These are phyloP conservation scores for Gaeumannomyces sp. DNA, from an alignment of 2,329 filamentous ascomycete genomes.

Conservation along the genomic window DNA sequence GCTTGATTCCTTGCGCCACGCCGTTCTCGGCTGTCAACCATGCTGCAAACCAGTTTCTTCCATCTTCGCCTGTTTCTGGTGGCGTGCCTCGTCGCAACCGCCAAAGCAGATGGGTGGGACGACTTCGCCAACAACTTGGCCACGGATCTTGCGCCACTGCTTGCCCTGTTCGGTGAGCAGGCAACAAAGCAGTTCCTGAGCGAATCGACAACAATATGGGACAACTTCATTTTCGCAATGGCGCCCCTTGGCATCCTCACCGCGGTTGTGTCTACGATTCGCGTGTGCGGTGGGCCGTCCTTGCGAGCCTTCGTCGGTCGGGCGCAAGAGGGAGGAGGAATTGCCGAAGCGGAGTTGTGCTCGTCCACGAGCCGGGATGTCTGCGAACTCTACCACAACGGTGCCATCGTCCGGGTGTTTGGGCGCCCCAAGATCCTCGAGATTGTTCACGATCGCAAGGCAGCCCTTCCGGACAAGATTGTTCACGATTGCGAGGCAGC, in stretches of 20 bases:
- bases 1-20: no score
- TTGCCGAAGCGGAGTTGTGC: constrained; percentile 32
- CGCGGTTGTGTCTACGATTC: constrained; percentile 25
- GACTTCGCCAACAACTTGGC: constrained; percentile 27
- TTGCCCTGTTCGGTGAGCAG: constrained; percentile 32
- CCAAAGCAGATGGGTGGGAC: no score
- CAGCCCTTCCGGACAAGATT: background rate
- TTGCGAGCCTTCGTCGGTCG: constrained; percentile 33
- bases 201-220: constrained; percentile 22
- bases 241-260: constrained; percentile 35
- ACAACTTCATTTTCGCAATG: constrained; percentile 18
- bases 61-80: no score
- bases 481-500: background rate
- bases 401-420: constrained; percentile 26
- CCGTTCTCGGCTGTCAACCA: no score
- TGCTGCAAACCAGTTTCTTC: no score
- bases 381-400: constrained; percentile 31
- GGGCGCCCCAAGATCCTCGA: constrained; percentile 16
- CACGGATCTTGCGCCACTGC: constrained; percentile 26
- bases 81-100: no score
- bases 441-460: background rate
- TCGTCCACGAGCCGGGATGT: constrained; percentile 33
- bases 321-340: constrained; percentile 27
- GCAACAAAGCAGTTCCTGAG: constrained; percentile 34
- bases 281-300: constrained; percentile 23